These are phyloP conservation scores for Kuraishia cidri DNA, from an alignment of 805 yeast species.

Conservation along the genomic window DNA sequence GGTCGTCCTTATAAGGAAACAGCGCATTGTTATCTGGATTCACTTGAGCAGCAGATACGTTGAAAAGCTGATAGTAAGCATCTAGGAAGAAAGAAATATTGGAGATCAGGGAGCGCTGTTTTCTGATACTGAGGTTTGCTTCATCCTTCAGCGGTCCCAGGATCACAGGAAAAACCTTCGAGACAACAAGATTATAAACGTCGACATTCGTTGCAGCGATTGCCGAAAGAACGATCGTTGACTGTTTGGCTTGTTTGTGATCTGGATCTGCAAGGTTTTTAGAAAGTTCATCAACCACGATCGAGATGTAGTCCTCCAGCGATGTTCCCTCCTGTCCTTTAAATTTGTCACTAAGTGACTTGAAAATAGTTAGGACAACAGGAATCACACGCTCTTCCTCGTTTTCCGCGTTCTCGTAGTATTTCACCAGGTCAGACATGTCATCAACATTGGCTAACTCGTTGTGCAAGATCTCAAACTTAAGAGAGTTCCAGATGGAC, in stretches of 20 bases:
- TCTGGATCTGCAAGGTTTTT: conserved; percentile 40
- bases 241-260: conserved; percentile 49
- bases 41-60: conserved; percentile 4
- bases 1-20: conserved; percentile 47
- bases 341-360: conserved; percentile 30
- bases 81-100: conserved; percentile 50
- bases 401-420: conserved; percentile 19
- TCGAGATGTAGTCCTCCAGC: conserved; percentile 10
- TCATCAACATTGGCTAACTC: conserved; percentile 30
- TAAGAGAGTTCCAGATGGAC: conserved; percentile 78
- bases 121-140: conserved; percentile 32
- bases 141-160: conserved; percentile 21
- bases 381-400: conserved; percentile 25
- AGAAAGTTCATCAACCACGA: conserved; percentile 39
- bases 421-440: conserved; percentile 13
- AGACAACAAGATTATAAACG: conserved; percentile 40
- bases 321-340: conserved; percentile 8
- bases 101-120: conserved; percentile 51
- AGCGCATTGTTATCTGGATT: conserved; percentile 24
- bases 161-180: conserved; percentile 33
- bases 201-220: conserved; percentile 37
- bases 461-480: conserved; percentile 81
- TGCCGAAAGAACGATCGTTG: conserved; percentile 50
- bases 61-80: conserved; percentile 38
- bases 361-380: conserved; percentile 33